These are phyloP conservation scores for Aspergillus egyptiacus DNA, from an alignment of 495 filamentous ascomycete species.

Conservation along the genomic window DNA sequence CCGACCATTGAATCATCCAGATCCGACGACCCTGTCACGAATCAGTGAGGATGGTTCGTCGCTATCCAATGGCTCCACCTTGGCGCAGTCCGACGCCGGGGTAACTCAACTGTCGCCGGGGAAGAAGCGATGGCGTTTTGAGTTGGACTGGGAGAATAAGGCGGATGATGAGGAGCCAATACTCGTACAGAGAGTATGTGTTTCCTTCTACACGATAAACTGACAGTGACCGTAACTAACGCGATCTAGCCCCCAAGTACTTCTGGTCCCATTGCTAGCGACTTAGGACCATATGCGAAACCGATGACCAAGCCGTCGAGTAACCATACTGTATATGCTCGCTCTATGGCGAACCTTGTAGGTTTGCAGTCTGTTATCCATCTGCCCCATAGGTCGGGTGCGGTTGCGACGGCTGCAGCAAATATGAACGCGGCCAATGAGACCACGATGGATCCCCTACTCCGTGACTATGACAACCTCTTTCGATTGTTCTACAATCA, in stretches of 20 bases:
- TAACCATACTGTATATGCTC: slow-evolving; percentile 64
- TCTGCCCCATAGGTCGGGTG: slow-evolving; percentile 27
- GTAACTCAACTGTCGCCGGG: slow-evolving; percentile 27
- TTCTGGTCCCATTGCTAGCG: slow-evolving; percentile 45
- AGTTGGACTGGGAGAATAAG: slow-evolving; percentile 69
- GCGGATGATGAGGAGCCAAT: slow-evolving; percentile 77
- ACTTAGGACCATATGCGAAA: slow-evolving; percentile 41
- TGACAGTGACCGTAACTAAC: not conserved
- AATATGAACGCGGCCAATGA: slow-evolving; percentile 23
- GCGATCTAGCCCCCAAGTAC: slow-evolving; percentile 35
- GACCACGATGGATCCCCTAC: slow-evolving; percentile 56
- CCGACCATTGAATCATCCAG: slow-evolving; percentile 21
- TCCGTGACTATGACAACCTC: slow-evolving; percentile 89
- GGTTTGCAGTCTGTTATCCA: slow-evolving; percentile 50
- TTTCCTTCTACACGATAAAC: not conserved
- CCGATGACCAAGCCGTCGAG: slow-evolving; percentile 49
- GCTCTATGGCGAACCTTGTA: slow-evolving; percentile 72
- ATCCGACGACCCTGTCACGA: slow-evolving; percentile 41
- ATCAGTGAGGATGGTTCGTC: slow-evolving; percentile 53
- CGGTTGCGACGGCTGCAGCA: slow-evolving; percentile 13
- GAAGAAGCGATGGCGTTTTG: slow-evolving; percentile 74
- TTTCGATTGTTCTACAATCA: slow-evolving; percentile 93
- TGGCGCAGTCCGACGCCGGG: slow-evolving; percentile 36
- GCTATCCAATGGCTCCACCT: slow-evolving; percentile 37
- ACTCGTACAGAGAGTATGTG: slow-evolving; percentile 70